Evolutionary conservation across 1,139 yeast genomes (phyloP).

Genomic region (Pichia sp.): DNA sequence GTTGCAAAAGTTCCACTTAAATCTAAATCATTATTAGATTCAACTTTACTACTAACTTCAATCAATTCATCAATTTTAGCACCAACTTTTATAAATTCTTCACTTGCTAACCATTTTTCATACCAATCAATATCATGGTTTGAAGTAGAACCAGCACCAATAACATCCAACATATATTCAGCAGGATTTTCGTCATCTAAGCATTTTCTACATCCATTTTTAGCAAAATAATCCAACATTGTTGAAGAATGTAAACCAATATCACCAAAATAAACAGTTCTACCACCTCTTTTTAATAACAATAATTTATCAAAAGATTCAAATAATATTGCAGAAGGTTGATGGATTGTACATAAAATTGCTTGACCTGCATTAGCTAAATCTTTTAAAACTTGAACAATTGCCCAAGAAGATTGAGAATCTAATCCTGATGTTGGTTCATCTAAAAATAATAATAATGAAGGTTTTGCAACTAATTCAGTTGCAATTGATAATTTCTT

Average conservation of each 20-base stretch:
- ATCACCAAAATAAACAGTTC: constrained; percentile 54
- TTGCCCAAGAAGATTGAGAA: constrained; percentile 48
- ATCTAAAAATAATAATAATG: constrained; percentile 40
- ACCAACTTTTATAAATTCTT: constrained; percentile 3
- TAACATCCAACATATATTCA: constrained; percentile 47
- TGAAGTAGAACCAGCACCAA: constrained; percentile 54
- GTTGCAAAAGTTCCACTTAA: constrained; percentile 31
- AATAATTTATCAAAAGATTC: constrained; percentile 40
- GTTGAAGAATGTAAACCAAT: constrained; percentile 44
- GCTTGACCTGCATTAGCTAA: constrained; percentile 45
- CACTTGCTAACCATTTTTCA: neutral
- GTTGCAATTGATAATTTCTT: constrained; percentile 41
- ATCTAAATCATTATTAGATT: constrained; percentile 31
- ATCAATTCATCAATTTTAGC: constrained; percentile 22
- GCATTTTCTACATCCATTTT: constrained; percentile 47
- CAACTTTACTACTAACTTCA: constrained; percentile 22
- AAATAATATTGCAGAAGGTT: constrained; percentile 49
- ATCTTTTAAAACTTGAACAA: constrained; percentile 36
- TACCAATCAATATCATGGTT: constrained; percentile 21
- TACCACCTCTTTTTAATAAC: constrained; percentile 41
- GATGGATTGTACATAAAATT: constrained; percentile 49
- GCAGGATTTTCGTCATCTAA: constrained; percentile 44
- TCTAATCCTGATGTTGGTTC: constrained; percentile 49
- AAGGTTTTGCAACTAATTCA: constrained; percentile 45
- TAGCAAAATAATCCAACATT: constrained; percentile 44